phyloP scores from a whole-genome alignment of 1,139 yeast genomes.

The Pichia sp. region DNA sequence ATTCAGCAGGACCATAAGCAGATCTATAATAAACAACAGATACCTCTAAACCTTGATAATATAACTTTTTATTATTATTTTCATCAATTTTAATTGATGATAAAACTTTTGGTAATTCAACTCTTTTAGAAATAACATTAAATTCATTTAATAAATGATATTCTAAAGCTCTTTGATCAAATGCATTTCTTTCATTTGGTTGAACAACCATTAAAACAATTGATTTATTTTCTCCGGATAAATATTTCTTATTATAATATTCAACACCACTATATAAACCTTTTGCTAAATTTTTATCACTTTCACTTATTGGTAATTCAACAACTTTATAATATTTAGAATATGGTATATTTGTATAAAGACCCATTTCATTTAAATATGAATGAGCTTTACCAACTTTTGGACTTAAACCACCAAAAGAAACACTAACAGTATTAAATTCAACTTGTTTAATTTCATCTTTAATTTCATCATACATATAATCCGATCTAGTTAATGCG shows the following conservation, averaged over 20 bases:
- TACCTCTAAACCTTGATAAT: conserved; percentile 60
- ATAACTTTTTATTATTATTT: conserved; percentile 35
- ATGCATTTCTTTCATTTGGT: conserved; percentile 77
- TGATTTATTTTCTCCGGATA: conserved; percentile 30
- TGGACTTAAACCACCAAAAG: conserved; percentile 86
- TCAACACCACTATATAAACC: conserved; percentile 67
- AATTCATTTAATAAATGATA: conserved; percentile 53
- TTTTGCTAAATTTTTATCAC: conserved; percentile 53
- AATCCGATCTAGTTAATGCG: conserved; percentile 88
- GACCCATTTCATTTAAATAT: conserved; percentile 53
- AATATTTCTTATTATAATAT: conserved; percentile 38
- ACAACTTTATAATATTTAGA: conserved; percentile 37
- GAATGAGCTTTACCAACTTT: conserved; percentile 74
- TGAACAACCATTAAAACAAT: conserved; percentile 79
- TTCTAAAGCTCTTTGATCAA: conserved; percentile 85
- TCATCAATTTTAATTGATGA: conserved; percentile 36
- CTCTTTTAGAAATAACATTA: conserved; percentile 55
- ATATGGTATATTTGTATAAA: conserved; percentile 39
- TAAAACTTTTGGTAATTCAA: conserved; percentile 58
- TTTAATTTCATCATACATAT: conserved; percentile 55
- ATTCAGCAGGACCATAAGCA: conserved; percentile 66
- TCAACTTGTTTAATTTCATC: conserved; percentile 80
- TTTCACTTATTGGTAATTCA: conserved; percentile 61
- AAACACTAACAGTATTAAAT: conserved; percentile 91
- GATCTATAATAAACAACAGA: conserved; percentile 87